These are phyloP conservation scores for Darksidea phi DNA, from an alignment of 495 filamentous ascomycete genomes.

Conservation along the genomic window DNA sequence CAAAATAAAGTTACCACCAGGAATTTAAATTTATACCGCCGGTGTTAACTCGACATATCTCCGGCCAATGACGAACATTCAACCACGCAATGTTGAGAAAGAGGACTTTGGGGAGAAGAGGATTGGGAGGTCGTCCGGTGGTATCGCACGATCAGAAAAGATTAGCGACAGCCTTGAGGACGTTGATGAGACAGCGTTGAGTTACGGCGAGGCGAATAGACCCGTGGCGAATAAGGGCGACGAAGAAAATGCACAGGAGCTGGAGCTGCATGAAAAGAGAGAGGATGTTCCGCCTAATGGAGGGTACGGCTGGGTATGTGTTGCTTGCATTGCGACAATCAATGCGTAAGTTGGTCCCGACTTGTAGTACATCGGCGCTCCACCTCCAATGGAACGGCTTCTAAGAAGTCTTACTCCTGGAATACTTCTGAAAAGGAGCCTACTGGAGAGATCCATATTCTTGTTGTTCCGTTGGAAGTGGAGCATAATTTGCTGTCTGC, in stretches of 20 bases:
- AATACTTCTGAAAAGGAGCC: too few species aligned
- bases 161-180: background rate
- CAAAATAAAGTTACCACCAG: too few species aligned
- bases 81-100: background rate
- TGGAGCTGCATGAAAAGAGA: conserved; percentile 7
- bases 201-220: background rate
- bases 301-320: conserved; percentile 53
- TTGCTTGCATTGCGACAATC: conserved; percentile 41
- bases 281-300: conserved; percentile 47
- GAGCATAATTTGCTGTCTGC: too few species aligned
- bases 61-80: too few species aligned
- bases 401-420: too few species aligned
- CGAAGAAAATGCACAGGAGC: background rate
- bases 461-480: too few species aligned
- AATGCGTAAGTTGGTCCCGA: conserved; percentile 38
- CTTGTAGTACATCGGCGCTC: background rate
- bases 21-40: too few species aligned
- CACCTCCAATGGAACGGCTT: background rate
- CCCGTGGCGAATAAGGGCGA: background rate
- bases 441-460: too few species aligned
- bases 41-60: too few species aligned
- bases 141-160: background rate
- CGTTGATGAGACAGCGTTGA: background rate
- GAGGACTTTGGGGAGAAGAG: conserved; percentile 5
- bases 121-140: background rate